Conservation (phyloP, 768 basidiomycete genomes). For the Punctularia strigosozonata region DNA sequence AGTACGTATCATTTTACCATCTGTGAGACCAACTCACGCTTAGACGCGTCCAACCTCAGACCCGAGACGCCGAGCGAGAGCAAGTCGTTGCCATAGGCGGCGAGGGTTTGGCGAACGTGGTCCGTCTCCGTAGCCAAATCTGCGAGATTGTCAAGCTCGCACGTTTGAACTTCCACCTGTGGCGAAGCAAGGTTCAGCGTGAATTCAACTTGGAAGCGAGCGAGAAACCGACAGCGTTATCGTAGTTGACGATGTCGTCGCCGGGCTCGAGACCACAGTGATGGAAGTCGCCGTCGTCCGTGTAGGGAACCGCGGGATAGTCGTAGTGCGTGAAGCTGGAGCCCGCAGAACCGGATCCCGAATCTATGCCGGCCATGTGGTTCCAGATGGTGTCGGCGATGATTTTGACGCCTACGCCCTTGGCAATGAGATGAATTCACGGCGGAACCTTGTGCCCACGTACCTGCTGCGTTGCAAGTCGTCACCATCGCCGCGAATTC, state of each 20-base stretch:
- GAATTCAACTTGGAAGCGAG: constrained; percentile 17
- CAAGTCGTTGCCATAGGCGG: constrained; percentile 17
- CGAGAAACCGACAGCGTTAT: constrained; percentile 1
- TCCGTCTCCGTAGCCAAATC: constrained; percentile 18
- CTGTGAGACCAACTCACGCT: constrained; percentile 7
- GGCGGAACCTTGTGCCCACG: too few species aligned
- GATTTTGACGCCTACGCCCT: too few species aligned
- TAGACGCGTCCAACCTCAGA: constrained; percentile 13
- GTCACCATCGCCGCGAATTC: constrained; percentile 24
- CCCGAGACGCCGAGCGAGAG: constrained; percentile 16
- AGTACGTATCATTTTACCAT: neutral
- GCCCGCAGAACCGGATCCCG: constrained; percentile 10
- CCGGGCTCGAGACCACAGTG: constrained; percentile 39
- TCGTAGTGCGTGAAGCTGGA: constrained; percentile 3
- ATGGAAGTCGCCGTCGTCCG: constrained; percentile 32
- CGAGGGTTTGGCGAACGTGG: constrained; percentile 14
- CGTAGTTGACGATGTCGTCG: constrained; percentile 25
- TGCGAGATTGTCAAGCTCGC: constrained; percentile 17
- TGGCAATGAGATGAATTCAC: too few species aligned
- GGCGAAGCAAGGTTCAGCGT: too few species aligned
- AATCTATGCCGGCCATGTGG: constrained; percentile 12
- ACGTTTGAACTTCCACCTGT: constrained; percentile 31
- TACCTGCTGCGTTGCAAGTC: constrained; percentile 42
- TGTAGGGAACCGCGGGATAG: constrained; percentile 10
- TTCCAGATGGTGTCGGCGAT: constrained; percentile 11